A percentile compares a stretch with the other conserved stretches of the same genome.
Conservation (phyloP, 2,329 filamentous ascomycete species). For the Penicillium sp. region DNA sequence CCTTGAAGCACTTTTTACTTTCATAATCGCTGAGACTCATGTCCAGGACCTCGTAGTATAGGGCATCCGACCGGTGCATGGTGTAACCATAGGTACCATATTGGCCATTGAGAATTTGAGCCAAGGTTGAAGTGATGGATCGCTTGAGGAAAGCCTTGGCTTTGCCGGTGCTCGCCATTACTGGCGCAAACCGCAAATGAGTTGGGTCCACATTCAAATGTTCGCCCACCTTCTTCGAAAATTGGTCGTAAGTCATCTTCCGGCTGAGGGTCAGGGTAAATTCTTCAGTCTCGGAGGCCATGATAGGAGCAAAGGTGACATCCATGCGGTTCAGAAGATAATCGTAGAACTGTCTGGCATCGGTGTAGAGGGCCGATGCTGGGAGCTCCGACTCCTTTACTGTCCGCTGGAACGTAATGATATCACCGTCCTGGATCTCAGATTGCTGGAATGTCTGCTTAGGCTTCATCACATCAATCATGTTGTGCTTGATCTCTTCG, state of each 20-base stretch:
- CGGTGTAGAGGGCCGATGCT: slow-evolving; percentile 53
- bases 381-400: slow-evolving; percentile 45
- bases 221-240: slow-evolving; percentile 80
- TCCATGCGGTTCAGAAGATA: slow-evolving; percentile 82
- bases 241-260: slow-evolving; percentile 85
- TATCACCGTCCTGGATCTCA: slow-evolving; percentile 95
- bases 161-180: slow-evolving; percentile 73
- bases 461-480: slow-evolving; percentile 92
- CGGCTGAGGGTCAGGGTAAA: slow-evolving; percentile 80
- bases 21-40: slow-evolving; percentile 93
- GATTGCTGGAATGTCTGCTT: slow-evolving; percentile 87
- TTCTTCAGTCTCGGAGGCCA: slow-evolving; percentile 55
- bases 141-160: slow-evolving; percentile 78
- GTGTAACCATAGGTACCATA: slow-evolving; percentile 70
- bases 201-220: slow-evolving; percentile 75
- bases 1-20: slow-evolving; percentile 81
- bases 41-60: slow-evolving; percentile 92
- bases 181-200: slow-evolving; percentile 87
- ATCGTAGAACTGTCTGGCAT: slow-evolving; percentile 87
- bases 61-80: slow-evolving; percentile 68
- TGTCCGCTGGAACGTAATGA: slow-evolving; percentile 85
- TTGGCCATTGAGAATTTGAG: slow-evolving; percentile 73
- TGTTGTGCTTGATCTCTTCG: slow-evolving; percentile 97
- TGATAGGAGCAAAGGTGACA: slow-evolving; percentile 72
- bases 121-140: slow-evolving; percentile 67